phyloP scores from a whole-genome alignment of 306 rosid genomes.

The Gillenia trifoliata region DNA sequence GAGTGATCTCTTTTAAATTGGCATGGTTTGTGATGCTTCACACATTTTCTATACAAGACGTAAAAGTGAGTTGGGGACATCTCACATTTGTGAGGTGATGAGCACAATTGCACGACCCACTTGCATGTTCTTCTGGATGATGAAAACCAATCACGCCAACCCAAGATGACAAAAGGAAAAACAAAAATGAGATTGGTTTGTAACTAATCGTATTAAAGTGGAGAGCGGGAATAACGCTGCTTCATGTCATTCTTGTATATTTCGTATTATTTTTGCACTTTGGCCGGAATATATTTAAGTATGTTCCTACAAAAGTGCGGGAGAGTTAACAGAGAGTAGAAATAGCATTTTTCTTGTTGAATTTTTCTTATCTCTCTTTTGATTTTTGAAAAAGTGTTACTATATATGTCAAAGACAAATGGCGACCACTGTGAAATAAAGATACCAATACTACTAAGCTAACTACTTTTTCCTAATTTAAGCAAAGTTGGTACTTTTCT shows the following conservation, averaged over 20 bases:
- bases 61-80: neutral
- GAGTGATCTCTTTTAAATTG: neutral
- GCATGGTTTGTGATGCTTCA: neutral
- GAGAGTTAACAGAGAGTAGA: neutral
- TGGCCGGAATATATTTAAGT: neutral
- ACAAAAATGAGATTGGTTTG: neutral
- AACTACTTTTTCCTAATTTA: neutral
- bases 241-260: neutral
- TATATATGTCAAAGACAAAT: neutral
- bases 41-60: neutral
- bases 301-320: neutral
- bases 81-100: neutral
- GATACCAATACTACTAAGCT: neutral
- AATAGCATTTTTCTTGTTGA: neutral
- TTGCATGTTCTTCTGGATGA: neutral
- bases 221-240: neutral
- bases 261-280: neutral
- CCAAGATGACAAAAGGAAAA: neutral
- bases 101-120: conserved; percentile 1
- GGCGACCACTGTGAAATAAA: neutral
- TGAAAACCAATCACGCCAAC: conserved; percentile 8
- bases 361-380: neutral
- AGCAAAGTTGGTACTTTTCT: neutral
- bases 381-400: neutral
- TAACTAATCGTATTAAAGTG: neutral